Conservation (phyloP, 345 rosid genomes). For the Turritis glabra region DNA sequence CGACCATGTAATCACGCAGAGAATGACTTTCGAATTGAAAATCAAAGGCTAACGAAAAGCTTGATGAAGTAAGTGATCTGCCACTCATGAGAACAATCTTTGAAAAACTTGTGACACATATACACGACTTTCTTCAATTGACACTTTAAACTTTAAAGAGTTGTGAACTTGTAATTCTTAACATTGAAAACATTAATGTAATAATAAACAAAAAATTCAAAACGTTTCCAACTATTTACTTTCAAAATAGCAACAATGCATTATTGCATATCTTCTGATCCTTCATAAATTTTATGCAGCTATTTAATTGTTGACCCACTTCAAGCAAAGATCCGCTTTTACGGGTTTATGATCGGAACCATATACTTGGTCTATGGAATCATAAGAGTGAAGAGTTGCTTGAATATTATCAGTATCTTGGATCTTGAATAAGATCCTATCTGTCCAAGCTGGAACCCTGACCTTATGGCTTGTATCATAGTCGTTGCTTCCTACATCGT, state of each 20-base stretch:
- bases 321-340: constrained; percentile 54
- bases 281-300: neutral
- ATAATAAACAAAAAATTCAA: neutral
- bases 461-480: constrained; percentile 71
- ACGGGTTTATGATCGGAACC: constrained; percentile 64
- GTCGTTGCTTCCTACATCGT: constrained; percentile 58
- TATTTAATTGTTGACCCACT: constrained; percentile 22
- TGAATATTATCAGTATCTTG: constrained; percentile 36
- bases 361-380: constrained; percentile 47
- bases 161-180: neutral
- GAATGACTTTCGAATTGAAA: neutral
- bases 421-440: constrained; percentile 53
- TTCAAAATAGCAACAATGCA: neutral
- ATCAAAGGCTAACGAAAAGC: too few species aligned
- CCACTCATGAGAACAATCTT: neutral
- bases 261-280: neutral
- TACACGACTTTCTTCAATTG: neutral
- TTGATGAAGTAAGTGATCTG: neutral
- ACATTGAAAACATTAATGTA: neutral
- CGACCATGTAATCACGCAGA: neutral
- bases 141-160: neutral
- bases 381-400: constrained; percentile 48
- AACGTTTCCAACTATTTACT: constrained; percentile 11
- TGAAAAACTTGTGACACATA: neutral
- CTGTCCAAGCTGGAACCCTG: constrained; percentile 64